phyloP scores from a whole-genome alignment of 169 alveolate species.

The Plasmodium malariae region DNA sequence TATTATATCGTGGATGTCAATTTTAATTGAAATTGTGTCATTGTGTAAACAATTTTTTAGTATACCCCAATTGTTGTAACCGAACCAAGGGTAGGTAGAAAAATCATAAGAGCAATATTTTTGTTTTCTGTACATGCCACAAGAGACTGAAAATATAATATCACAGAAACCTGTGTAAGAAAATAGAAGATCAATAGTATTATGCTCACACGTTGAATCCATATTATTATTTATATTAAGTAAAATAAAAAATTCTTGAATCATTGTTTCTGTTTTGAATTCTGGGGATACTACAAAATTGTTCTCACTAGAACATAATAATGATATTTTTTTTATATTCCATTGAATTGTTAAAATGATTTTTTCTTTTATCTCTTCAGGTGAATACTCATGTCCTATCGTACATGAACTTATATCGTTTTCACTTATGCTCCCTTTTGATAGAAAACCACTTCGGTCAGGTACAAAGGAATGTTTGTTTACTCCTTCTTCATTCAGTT shows the following conservation, averaged over 20 bases:
- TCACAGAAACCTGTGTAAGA: conserved; percentile 76
- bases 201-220: not conserved
- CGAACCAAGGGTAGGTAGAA: conserved; percentile 64
- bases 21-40: conserved; percentile 32
- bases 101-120: conserved; percentile 19
- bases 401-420: not conserved
- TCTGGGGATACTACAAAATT: conserved; percentile 70
- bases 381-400: not conserved
- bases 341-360: conserved; percentile 45
- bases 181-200: conserved; percentile 36
- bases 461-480: not conserved
- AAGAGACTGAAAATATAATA: conserved; percentile 44
- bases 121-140: conserved; percentile 45
- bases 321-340: conserved; percentile 61
- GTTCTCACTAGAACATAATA: conserved; percentile 26
- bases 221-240: conserved; percentile 25
- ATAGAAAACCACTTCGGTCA: too few species aligned
- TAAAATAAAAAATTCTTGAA: conserved; percentile 42
- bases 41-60: conserved; percentile 58
- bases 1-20: conserved; percentile 45
- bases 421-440: not conserved
- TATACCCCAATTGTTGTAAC: conserved; percentile 44
- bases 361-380: not conserved
- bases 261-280: conserved; percentile 40
- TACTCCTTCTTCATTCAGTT: not conserved